phyloP scores from a whole-genome alignment of 768 basidiomycete genomes.

The Paxillus rubicundulus region DNA sequence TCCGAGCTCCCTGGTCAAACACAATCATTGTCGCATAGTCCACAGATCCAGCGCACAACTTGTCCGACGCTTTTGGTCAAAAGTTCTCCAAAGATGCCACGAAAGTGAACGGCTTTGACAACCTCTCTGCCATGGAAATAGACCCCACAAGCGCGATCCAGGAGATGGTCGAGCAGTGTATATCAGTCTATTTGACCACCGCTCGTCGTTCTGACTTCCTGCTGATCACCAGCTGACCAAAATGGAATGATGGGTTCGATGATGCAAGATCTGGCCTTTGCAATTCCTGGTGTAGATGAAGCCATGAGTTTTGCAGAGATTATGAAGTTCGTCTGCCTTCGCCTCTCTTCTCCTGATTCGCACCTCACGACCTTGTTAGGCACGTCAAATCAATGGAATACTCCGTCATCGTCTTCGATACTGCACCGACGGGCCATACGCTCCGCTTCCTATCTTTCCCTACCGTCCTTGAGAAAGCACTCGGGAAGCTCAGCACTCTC shows the following conservation, averaged over 20 bases:
- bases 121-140: slow-evolving; percentile 98
- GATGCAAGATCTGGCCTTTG: slow-evolving; percentile 99
- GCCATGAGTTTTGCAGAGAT: slow-evolving; percentile 99
- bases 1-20: not conserved
- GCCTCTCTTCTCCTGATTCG: not conserved
- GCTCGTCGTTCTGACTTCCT: slow-evolving; percentile 1
- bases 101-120: slow-evolving; percentile 95
- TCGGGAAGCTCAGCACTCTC: slow-evolving; percentile 91
- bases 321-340: slow-evolving; percentile 77
- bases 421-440: slow-evolving; percentile 97
- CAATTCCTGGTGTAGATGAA: slow-evolving; percentile 98
- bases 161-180: slow-evolving; percentile 98
- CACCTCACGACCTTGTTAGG: slow-evolving; percentile 40
- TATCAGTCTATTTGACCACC: slow-evolving; percentile 17
- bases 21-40: slow-evolving; percentile 50
- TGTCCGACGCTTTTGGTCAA: slow-evolving; percentile 97
- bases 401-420: slow-evolving; percentile 99
- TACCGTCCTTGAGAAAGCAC: slow-evolving; percentile 92
- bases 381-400: slow-evolving; percentile 99
- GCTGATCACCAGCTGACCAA: slow-evolving; percentile 59
- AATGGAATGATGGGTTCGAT: slow-evolving; percentile 97
- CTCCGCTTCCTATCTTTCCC: slow-evolving; percentile 99
- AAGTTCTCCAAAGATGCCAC: slow-evolving; percentile 99
- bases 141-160: slow-evolving; percentile 97
- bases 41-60: slow-evolving; percentile 99